Evolutionary conservation across 73 alveolate genomes (phyloP).

Genomic region (Paramecium pentaurelia): DNA sequence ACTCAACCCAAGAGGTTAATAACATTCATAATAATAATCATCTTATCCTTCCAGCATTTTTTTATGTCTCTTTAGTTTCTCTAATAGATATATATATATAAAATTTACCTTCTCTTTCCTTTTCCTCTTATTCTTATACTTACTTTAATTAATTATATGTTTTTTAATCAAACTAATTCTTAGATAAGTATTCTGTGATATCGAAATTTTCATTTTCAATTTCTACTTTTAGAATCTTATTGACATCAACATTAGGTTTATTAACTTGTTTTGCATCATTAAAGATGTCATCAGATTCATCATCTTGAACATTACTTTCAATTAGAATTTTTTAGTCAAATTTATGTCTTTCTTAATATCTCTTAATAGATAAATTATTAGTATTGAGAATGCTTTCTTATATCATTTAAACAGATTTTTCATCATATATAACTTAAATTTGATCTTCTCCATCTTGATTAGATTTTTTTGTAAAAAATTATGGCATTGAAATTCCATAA

Average conservation of each 20-base stretch:
- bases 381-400: background rate
- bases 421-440: background rate
- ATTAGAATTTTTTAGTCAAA: background rate
- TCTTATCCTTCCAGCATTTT: background rate
- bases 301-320: background rate
- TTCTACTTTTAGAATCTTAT: background rate
- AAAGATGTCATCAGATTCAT: background rate
- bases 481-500: background rate
- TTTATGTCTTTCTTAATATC: background rate
- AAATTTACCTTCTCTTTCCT: background rate
- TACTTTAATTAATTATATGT: background rate
- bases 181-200: background rate
- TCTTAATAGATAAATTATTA: background rate
- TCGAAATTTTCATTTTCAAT: background rate
- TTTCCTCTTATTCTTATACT: background rate
- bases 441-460: background rate
- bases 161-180: background rate
- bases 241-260: background rate
- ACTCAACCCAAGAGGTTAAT: background rate
- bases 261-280: background rate
- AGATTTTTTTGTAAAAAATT: background rate
- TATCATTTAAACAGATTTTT: background rate
- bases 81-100: background rate
- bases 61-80: background rate
- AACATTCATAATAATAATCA: constrained; percentile 1